phyloP scores from a whole-genome alignment of 164 flowering plant species.

The Stephania cephalantha region DNA sequence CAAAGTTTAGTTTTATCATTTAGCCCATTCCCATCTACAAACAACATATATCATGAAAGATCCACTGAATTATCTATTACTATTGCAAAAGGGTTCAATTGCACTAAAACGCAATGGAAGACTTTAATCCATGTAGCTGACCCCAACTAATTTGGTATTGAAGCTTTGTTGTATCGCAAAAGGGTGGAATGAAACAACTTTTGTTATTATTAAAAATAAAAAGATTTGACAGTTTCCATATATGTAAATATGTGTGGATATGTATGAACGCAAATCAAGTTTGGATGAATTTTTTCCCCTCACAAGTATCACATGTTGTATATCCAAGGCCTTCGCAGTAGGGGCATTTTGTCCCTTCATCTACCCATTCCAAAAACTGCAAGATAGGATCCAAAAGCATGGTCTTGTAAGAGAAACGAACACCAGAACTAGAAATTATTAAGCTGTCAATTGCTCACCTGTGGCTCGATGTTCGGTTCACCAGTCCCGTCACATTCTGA shows the following conservation, averaged over 20 bases:
- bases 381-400: conserved; percentile 10
- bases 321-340: conserved; percentile 85
- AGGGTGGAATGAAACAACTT: no score
- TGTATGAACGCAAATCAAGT: neutral
- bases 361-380: conserved; percentile 95
- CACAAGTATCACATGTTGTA: conserved; percentile 64
- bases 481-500: conserved; percentile 98
- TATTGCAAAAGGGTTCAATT: no score
- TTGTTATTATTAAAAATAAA: no score
- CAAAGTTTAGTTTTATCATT: no score
- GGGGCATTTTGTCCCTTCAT: conserved; percentile 71
- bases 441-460: conserved; percentile 36
- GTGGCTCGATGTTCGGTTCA: conserved; percentile 80
- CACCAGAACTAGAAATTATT: neutral
- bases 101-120: no score
- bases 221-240: no score
- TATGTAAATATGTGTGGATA: neutral
- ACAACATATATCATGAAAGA: no score
- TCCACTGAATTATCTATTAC: no score
- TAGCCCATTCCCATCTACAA: no score
- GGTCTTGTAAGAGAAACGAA: neutral
- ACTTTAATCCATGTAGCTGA: no score
- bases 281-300: conserved; percentile 32
- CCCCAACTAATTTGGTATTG: no score
- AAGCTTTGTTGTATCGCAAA: no score